A percentile compares a stretch with the other conserved stretches of the same genome.
Evolutionary conservation across 2,329 filamentous ascomycete species (phyloP).

Genomic region (Ceratocystis cacaofunesta): DNA sequence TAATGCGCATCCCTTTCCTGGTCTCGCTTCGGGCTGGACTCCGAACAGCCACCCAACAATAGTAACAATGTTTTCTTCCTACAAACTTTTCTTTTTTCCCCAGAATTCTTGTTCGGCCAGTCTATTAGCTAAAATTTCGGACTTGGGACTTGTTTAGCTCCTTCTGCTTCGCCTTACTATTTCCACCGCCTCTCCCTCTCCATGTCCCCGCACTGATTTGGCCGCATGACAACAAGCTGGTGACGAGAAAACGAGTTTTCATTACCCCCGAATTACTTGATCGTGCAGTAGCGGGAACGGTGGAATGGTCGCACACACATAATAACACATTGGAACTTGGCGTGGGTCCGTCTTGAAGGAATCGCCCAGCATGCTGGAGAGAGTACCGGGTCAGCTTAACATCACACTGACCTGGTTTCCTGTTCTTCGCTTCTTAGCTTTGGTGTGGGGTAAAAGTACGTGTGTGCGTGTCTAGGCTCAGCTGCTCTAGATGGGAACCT

Average conservation of each 20-base stretch:
- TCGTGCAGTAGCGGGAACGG: conserved; percentile 2
- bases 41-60: background rate
- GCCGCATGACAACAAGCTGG: conserved; percentile 4
- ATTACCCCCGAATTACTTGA: conserved; percentile 15
- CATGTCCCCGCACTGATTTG: background rate
- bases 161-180: background rate
- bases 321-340: background rate
- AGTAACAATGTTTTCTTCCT: background rate
- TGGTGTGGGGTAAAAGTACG: background rate
- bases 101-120: background rate
- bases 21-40: background rate
- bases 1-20: too few species aligned
- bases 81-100: background rate
- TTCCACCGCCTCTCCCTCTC: background rate
- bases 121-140: background rate
- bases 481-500: background rate
- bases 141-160: background rate
- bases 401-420: background rate
- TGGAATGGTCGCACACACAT: background rate
- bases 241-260: conserved; percentile 7
- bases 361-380: background rate
- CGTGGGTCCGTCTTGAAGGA: background rate
- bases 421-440: background rate
- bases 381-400: background rate
- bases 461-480: background rate